Percentiles rank a stretch among this genome's conserved stretches.
Conservation (phyloP, 2,329 filamentous ascomycete genomes). For the Penicillium oxalicum region DNA sequence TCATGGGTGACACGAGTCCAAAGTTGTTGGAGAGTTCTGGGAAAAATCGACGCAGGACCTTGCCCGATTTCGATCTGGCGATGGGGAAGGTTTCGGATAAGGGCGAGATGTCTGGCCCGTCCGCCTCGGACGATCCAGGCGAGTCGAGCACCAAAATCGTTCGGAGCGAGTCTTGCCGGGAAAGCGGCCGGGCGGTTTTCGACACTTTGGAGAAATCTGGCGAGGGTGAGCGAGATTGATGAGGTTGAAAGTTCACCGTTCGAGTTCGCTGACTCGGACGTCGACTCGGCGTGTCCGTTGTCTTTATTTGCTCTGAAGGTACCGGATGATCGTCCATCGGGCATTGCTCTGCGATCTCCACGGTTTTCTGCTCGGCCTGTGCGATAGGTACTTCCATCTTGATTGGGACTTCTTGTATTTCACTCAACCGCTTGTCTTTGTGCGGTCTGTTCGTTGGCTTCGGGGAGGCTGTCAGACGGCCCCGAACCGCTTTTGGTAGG, state of each 20-base stretch:
- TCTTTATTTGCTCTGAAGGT: background rate
- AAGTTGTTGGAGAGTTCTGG: constrained; percentile 25
- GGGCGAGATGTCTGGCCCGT: constrained; percentile 23
- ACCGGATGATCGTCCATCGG: background rate
- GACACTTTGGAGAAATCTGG: background rate
- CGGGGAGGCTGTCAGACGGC: background rate
- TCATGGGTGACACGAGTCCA: constrained; percentile 21
- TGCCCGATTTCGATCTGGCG: constrained; percentile 11
- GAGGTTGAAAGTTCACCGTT: no score
- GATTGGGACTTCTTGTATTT: background rate
- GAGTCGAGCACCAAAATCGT: constrained; percentile 14
- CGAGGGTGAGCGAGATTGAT: no score
- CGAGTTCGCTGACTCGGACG: no score
- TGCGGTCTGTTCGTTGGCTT: background rate
- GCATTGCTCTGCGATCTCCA: background rate
- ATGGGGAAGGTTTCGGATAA: constrained; percentile 15
- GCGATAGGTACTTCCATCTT: background rate
- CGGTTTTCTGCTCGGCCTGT: background rate
- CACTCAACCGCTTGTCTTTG: background rate
- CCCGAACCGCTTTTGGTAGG: background rate
- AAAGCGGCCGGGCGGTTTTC: constrained; percentile 3
- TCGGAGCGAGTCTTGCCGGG: constrained; percentile 7
- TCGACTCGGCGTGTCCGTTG: no score
- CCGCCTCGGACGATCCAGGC: constrained; percentile 9
- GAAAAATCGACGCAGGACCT: constrained; percentile 24